Evolutionary conservation across 169 alveolate species (phyloP).

Genomic region (Ichthyophthirius multifiliis): DNA sequence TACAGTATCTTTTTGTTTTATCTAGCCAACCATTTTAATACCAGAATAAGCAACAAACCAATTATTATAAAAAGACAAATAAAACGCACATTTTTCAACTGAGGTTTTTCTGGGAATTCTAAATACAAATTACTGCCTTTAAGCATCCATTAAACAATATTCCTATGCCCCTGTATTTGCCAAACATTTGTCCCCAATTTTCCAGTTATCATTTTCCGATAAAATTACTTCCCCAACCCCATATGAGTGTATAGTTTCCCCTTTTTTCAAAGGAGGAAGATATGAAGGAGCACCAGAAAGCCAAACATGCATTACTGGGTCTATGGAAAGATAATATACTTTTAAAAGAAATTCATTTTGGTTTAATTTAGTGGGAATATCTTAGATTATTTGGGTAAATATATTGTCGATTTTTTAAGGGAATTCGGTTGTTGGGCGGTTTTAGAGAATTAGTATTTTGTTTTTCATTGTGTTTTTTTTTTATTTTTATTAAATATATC

Average conservation of each 20-base stretch:
- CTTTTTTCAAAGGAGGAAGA: slow-evolving; percentile 28
- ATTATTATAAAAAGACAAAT: slow-evolving; percentile 19
- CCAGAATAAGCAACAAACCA: slow-evolving; percentile 42
- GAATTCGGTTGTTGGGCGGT: no score
- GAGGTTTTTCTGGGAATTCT: slow-evolving; percentile 11
- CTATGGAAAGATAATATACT: slow-evolving; percentile 42
- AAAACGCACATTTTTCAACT: background rate
- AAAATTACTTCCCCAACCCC: slow-evolving; percentile 45
- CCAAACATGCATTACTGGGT: slow-evolving; percentile 62
- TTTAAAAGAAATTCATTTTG: slow-evolving; percentile 33
- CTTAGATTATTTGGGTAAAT: no score
- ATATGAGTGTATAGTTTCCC: slow-evolving; percentile 24
- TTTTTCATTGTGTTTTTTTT: no score
- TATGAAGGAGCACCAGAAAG: slow-evolving; percentile 48
- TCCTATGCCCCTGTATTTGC: slow-evolving; percentile 38
- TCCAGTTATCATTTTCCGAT: slow-evolving; percentile 9
- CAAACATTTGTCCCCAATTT: slow-evolving; percentile 29
- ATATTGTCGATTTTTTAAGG: no score
- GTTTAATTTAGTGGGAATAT: slow-evolving; percentile 33
- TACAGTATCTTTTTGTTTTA: slow-evolving; percentile 24
- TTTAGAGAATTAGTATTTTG: no score
- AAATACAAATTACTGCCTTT: slow-evolving; percentile 2
- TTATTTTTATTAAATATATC: no score
- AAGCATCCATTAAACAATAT: slow-evolving; percentile 8
- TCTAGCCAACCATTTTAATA: slow-evolving; percentile 15